Evolutionary conservation across 2,329 filamentous ascomycete species (phyloP).

Genomic region (Nigrograna mackinnonii): DNA sequence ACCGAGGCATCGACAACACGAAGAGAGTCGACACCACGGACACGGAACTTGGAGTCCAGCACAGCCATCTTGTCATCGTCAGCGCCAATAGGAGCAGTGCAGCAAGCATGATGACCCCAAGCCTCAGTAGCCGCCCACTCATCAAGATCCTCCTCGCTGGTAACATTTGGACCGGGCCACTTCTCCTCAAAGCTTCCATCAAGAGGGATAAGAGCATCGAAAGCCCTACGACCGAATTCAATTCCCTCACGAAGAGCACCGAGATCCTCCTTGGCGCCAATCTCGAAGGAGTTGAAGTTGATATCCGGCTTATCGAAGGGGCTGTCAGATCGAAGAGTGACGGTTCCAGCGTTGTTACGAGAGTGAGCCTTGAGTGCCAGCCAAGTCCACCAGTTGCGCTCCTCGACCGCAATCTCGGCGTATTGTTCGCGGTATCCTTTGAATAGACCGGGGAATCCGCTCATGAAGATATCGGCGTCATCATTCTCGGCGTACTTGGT

Average conservation of each 20-base stretch:
- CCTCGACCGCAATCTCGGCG: conserved; percentile 53
- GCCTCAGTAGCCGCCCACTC: conserved; percentile 32
- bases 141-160: conserved; percentile 31
- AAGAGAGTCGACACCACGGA: conserved; percentile 57
- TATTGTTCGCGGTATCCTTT: conserved; percentile 60
- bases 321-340: conserved; percentile 63
- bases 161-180: conserved; percentile 52
- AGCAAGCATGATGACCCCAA: conserved; percentile 59
- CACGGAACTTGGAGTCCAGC: conserved; percentile 57
- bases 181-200: conserved; percentile 34
- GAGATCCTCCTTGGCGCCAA: conserved; percentile 60
- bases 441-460: conserved; percentile 59
- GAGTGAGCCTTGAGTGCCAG: conserved; percentile 65
- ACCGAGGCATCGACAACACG: conserved; percentile 49
- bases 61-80: conserved; percentile 54
- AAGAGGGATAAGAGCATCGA: conserved; percentile 38
- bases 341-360: conserved; percentile 63
- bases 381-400: conserved; percentile 56
- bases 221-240: conserved; percentile 52
- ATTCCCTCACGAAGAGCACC: conserved; percentile 59
- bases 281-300: conserved; percentile 44
- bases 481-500: conserved; percentile 48
- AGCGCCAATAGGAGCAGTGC: conserved; percentile 61
- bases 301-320: conserved; percentile 68
- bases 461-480: conserved; percentile 59